These are phyloP conservation scores for Aspergillus candidus DNA, from an alignment of 2,329 filamentous ascomycete genomes.

Conservation along the genomic window DNA sequence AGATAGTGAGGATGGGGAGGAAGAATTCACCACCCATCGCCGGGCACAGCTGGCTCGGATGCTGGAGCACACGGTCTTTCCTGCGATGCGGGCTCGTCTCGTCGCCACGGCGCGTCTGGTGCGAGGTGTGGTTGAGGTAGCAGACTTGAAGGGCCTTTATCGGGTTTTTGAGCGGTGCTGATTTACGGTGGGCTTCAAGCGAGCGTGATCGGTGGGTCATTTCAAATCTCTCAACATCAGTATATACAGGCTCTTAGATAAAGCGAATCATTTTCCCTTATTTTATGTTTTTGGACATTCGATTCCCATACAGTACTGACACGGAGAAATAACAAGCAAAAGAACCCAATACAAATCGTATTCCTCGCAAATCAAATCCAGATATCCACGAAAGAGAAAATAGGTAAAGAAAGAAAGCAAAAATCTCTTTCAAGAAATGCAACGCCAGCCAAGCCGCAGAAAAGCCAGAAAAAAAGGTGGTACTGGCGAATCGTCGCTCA, in stretches of 20 bases:
- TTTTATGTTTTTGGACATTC: neutral
- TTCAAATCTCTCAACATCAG: neutral
- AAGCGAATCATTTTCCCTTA: neutral
- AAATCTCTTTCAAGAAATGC: slow-evolving; percentile 1
- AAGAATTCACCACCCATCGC: slow-evolving; percentile 44
- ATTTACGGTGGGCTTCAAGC: slow-evolving; percentile 15
- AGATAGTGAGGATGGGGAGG: slow-evolving; percentile 34
- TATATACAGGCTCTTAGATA: neutral
- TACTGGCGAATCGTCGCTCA: neutral
- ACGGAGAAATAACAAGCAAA: neutral
- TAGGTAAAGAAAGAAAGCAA: slow-evolving; percentile 4
- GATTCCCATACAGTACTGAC: no score
- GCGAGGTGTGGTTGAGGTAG: slow-evolving; percentile 75
- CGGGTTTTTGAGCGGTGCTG: slow-evolving; percentile 91
- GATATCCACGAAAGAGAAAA: slow-evolving; percentile 8
- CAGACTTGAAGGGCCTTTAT: slow-evolving; percentile 87
- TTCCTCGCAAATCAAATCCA: slow-evolving; percentile 9
- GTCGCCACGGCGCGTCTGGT: slow-evolving; percentile 75
- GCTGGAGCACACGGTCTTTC: slow-evolving; percentile 83
- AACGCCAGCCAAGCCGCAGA: neutral
- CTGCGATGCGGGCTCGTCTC: slow-evolving; percentile 74
- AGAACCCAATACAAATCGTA: slow-evolving; percentile 1
- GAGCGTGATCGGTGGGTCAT: no score
- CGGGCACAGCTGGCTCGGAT: slow-evolving; percentile 65
- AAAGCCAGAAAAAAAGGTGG: slow-evolving; percentile 6